phyloP scores from a whole-genome alignment of 2,329 filamentous ascomycete genomes.

The Paecilomyces formosus region DNA sequence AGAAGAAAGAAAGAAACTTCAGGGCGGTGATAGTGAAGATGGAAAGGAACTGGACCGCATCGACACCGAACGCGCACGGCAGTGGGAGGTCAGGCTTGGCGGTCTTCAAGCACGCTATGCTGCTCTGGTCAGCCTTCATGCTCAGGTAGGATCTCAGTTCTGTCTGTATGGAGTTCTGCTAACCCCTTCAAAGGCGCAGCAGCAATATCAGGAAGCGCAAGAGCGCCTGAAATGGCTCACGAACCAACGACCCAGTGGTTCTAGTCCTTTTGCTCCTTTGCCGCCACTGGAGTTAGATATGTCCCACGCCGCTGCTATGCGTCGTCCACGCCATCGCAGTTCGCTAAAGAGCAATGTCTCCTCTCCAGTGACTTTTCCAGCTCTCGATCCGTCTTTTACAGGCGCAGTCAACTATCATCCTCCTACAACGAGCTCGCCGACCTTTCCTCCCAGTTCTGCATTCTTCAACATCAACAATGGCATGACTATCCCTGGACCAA shows the following conservation, averaged over 20 bases:
- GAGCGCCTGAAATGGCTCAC: conserved; percentile 38
- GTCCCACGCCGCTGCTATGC: conserved; percentile 31
- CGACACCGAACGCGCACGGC: conserved; percentile 40
- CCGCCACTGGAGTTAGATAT: conserved; percentile 36
- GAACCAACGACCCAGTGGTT: conserved; percentile 27
- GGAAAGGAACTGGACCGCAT: conserved; percentile 44
- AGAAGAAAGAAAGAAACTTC: conserved; percentile 46
- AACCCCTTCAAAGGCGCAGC: conserved; percentile 22
- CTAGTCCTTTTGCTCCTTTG: conserved; percentile 32
- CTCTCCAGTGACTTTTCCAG: conserved; percentile 35
- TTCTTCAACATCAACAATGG: conserved; percentile 59
- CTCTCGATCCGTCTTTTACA: conserved; percentile 32
- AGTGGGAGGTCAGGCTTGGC: conserved; percentile 39
- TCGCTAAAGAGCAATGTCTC: conserved; percentile 42
- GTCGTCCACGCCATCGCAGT: conserved; percentile 39
- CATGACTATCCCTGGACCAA: conserved; percentile 46
- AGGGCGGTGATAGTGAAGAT: conserved; percentile 43
- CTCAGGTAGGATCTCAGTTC: conserved; percentile 19
- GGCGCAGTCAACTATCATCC: conserved; percentile 40
- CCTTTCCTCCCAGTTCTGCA: conserved; percentile 42
- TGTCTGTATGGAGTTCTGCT: background rate
- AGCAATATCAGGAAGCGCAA: conserved; percentile 40
- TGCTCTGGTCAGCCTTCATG: conserved; percentile 32
- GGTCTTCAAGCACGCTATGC: conserved; percentile 37
- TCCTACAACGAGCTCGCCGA: conserved; percentile 44